Conservation (phyloP, 805 yeast species). For the Barnettozyma sucrosica region DNA sequence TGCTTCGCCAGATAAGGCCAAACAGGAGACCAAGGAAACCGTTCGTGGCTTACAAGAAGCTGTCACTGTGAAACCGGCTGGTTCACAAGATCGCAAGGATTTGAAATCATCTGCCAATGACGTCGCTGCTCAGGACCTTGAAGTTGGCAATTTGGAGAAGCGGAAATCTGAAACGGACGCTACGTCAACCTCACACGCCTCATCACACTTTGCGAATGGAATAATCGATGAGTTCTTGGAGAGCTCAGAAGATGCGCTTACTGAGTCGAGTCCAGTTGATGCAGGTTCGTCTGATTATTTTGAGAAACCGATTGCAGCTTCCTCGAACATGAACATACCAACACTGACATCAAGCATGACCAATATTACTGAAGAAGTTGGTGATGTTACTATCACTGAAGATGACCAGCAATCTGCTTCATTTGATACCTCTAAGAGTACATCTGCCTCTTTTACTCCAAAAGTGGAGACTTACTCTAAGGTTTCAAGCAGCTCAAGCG, state of each 20-base stretch:
- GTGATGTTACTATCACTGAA: slow-evolving; percentile 22
- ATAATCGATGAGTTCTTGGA: slow-evolving; percentile 23
- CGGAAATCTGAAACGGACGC: not conserved
- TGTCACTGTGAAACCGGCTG: slow-evolving; percentile 10
- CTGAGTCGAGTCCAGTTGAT: slow-evolving; percentile 4
- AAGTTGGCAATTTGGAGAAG: not conserved
- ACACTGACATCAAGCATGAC: slow-evolving; percentile 19
- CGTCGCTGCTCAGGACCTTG: slow-evolving; percentile 11
- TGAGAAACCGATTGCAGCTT: slow-evolving; percentile 26
- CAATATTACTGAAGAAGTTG: slow-evolving; percentile 20
- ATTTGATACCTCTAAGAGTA: slow-evolving; percentile 4
- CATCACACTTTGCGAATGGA: slow-evolving; percentile 24
- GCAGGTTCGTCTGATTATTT: slow-evolving; percentile 11
- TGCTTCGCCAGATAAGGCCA: not conserved
- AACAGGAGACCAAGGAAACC: not conserved
- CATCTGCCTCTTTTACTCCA: slow-evolving; percentile 13
- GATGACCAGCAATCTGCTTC: slow-evolving; percentile 10
- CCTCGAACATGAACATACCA: slow-evolving; percentile 25
- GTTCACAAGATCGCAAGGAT: not conserved
- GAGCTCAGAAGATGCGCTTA: slow-evolving; percentile 17
- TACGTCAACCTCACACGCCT: slow-evolving; percentile 13
- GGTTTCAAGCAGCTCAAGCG: slow-evolving; percentile 6
- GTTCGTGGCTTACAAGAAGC: slow-evolving; percentile 8
- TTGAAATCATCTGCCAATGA: slow-evolving; percentile 10
- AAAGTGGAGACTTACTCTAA: slow-evolving; percentile 5